These are phyloP conservation scores for Apiospora kogelbergensis DNA, from an alignment of 2,329 filamentous ascomycete genomes.

Conservation along the genomic window DNA sequence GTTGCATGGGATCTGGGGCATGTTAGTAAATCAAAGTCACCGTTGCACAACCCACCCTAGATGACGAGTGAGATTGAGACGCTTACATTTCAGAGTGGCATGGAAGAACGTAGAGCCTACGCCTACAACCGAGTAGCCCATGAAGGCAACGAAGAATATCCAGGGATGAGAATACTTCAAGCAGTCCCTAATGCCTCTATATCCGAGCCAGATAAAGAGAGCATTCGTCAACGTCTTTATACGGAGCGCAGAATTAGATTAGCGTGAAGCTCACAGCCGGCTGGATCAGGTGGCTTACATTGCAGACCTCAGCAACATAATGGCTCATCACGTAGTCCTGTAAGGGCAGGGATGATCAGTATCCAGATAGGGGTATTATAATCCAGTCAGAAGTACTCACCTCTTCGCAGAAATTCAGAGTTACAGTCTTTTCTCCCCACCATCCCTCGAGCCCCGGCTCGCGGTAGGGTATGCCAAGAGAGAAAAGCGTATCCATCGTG, in stretches of 20 bases:
- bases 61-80: not conserved
- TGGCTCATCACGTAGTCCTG: constrained; percentile 67
- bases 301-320: constrained; percentile 77
- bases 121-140: constrained; percentile 55
- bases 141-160: constrained; percentile 69
- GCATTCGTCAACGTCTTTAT: constrained; percentile 74
- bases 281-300: constrained; percentile 35
- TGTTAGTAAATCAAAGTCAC: constrained; percentile 11
- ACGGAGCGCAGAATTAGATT: constrained; percentile 18
- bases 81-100: constrained; percentile 54
- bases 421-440: constrained; percentile 71
- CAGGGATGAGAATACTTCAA: constrained; percentile 68
- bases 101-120: constrained; percentile 58
- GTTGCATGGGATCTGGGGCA: constrained; percentile 54
- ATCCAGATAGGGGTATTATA: not conserved
- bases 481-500: not conserved
- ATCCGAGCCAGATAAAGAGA: constrained; percentile 76
- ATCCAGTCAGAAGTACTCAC: constrained; percentile 34
- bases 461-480: constrained; percentile 30
- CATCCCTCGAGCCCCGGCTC: constrained; percentile 45
- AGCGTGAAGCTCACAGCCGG: not conserved
- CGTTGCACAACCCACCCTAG: not conserved
- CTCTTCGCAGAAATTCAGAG: constrained; percentile 80
- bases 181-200: constrained; percentile 74
- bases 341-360: not conserved